Percentiles rank a stretch among this genome's conserved stretches.
phyloP scores from a whole-genome alignment of 2,329 filamentous ascomycete species.

The Ophiocordyceps unilateralis region DNA sequence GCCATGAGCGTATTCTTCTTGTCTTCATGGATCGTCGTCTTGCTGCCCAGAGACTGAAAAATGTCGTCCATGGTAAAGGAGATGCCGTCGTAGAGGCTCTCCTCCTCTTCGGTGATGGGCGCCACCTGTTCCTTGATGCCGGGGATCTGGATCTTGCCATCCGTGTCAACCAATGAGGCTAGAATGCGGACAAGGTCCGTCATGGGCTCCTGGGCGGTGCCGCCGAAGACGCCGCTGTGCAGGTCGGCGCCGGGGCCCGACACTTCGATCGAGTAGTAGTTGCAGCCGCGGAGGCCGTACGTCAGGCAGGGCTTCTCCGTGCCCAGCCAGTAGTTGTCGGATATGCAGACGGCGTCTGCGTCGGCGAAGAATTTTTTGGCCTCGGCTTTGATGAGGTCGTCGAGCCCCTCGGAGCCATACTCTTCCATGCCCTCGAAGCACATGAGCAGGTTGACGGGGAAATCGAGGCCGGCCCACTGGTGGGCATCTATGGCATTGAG shows the following conservation, averaged over 20 bases:
- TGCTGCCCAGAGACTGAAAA: conserved; percentile 76
- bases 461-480: conserved; percentile 82
- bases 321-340: conserved; percentile 98
- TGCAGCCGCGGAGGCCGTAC: conserved; percentile 91
- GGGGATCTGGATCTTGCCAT: conserved; percentile 89
- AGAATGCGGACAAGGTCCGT: conserved; percentile 79
- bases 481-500: conserved; percentile 96
- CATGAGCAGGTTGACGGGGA: conserved; percentile 96
- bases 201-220: conserved; percentile 95
- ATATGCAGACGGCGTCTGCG: conserved; percentile 92
- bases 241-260: conserved; percentile 85
- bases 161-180: conserved; percentile 66
- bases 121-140: conserved; percentile 89
- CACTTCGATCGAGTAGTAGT: conserved; percentile 89
- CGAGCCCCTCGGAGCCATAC: conserved; percentile 89
- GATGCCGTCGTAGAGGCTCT: conserved; percentile 73
- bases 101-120: conserved; percentile 71
- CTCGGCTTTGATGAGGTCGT: conserved; percentile 84
- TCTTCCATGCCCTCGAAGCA: conserved; percentile 99
- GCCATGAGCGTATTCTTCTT: conserved; percentile 92
- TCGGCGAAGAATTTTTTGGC: conserved; percentile 92
- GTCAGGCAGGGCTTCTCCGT: conserved; percentile 97
- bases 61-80: conserved; percentile 94
- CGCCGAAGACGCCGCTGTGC: conserved; percentile 93
- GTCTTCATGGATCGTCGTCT: conserved; percentile 71